Base-by-base conservation (phyloP, 441 rosid genomes). In the Dalechampia spathulata region DNA sequence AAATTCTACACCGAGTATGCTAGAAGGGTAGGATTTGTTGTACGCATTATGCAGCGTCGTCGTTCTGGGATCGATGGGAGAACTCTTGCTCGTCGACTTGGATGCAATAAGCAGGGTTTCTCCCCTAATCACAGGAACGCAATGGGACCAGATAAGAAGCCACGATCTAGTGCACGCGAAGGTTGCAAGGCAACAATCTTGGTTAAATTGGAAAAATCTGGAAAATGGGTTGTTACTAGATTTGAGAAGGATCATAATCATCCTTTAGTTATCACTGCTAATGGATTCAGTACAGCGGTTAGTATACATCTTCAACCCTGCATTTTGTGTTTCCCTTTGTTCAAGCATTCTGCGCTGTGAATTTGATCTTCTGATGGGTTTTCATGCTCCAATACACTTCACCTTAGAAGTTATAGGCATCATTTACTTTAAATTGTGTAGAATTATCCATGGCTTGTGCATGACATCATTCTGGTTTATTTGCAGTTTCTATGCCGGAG, bases 101-200 rank as follows among this genome's bases (percentile, higher is more conserved):
- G 90, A 46, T 92, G 99, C 67, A 92, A 92, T 72, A 88, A 85
- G 63, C 96, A 92, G 61, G 99, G 99, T 2, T 85, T 82, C 57
- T 85, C 85, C 40, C 81, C 81, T 23, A 82, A 73, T 61, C 63
- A 73, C 17, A 78, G 86, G 71, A 71, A 80, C 73, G 72, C 84
- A 17, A 80, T 78, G 54, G 87, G 81, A 53, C 78, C 83, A 7
- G 99, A 92, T 32, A 89, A 85, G 55, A 83, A 95, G 67, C 96
- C 90, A 66, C 74, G 96, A 64, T 80, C 81, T 7, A 90, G 87
- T 68, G 89, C 99, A 0, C 80, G 99, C 45, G 96, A 87, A 61
- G 99, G 99, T 23, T 92, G 99, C 76, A 80, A 85, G 76, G 99
- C 97, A 32, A 92, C 89, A 79, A 75, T 92, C 61, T 74, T 92